Evolutionary conservation across 768 basidiomycete genomes (phyloP).

Genomic region (Agaricus subrufescens): DNA sequence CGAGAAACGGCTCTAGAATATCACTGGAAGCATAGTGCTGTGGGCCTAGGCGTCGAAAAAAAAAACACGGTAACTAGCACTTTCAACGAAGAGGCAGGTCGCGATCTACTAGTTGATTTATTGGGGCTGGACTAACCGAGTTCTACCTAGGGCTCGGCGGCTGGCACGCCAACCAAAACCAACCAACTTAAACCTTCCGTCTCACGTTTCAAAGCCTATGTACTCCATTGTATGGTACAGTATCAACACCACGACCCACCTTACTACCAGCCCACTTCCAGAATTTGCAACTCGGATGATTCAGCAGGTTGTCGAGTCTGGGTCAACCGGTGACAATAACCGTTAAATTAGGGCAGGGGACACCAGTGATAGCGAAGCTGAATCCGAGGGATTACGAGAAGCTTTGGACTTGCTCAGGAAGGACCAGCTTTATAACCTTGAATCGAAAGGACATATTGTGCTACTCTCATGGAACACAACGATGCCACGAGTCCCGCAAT

Average conservation of each 20-base stretch:
- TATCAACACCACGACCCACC: slow-evolving; percentile 33
- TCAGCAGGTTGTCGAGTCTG: slow-evolving; percentile 48
- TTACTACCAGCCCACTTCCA: slow-evolving; percentile 30
- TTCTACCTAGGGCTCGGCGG: slow-evolving; percentile 36
- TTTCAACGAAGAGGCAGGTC: slow-evolving; percentile 39
- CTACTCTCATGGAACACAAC: slow-evolving; percentile 17
- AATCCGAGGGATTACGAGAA: slow-evolving; percentile 44
- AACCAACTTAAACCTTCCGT: slow-evolving; percentile 43
- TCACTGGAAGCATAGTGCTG: slow-evolving; percentile 50
- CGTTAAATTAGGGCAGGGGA: slow-evolving; percentile 46
- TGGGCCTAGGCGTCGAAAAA: slow-evolving; percentile 49
- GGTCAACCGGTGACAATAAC: slow-evolving; percentile 45
- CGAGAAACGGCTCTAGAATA: slow-evolving; percentile 75
- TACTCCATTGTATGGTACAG: slow-evolving; percentile 23
- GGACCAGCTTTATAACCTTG: slow-evolving; percentile 50
- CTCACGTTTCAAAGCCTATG: slow-evolving; percentile 63
- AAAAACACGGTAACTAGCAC: slow-evolving; percentile 42
- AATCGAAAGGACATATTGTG: slow-evolving; percentile 36
- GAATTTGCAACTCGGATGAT: slow-evolving; percentile 41
- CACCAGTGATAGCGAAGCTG: slow-evolving; percentile 55
- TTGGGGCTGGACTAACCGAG: slow-evolving; percentile 2
- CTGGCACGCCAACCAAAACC: slow-evolving; percentile 23
- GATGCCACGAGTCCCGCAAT: neutral
- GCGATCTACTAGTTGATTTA: slow-evolving; percentile 13
- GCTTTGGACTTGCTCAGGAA: slow-evolving; percentile 46